Percentiles rank a stretch among this genome's conserved stretches.
Conservation (phyloP, 1,284 basidiomycete genomes). For the Cutaneotrichosporon sp. region DNA sequence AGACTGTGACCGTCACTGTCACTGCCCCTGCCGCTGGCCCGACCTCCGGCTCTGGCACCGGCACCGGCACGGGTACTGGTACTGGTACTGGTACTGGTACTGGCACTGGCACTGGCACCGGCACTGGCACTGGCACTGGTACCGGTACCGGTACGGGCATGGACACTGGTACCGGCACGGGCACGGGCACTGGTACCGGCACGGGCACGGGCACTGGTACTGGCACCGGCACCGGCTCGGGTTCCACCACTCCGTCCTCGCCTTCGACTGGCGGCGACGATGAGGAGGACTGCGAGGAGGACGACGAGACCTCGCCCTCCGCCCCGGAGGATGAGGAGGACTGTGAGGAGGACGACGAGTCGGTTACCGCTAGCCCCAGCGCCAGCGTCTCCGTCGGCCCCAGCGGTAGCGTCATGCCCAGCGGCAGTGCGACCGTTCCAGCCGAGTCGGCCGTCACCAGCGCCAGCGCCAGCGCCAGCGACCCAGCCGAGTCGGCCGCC, state of each 20-base stretch:
- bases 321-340: slow-evolving; percentile 13
- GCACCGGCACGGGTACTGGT: not conserved
- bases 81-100: not conserved
- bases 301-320: not conserved
- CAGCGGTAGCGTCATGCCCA: too few relatives aligned
- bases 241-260: not conserved
- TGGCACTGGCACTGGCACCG: not conserved
- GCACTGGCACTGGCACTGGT: not conserved
- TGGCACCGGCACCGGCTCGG: not conserved
- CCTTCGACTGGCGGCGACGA: not conserved
- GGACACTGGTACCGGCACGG: not conserved
- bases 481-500: not conserved
- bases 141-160: not conserved
- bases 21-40: slow-evolving; percentile 6
- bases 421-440: too few relatives aligned
- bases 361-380: not conserved
- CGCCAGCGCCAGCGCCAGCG: too few relatives aligned
- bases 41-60: not conserved
- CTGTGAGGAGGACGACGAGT: slow-evolving; percentile 20
- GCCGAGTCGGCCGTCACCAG: too few relatives aligned
- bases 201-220: not conserved
- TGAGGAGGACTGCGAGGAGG: slow-evolving; percentile 10
- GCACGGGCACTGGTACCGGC: not conserved
- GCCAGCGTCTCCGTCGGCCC: not conserved
- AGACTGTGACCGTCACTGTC: slow-evolving; percentile 19